phyloP scores from a whole-genome alignment of 257 asterid species.

The Scutellaria minor region DNA sequence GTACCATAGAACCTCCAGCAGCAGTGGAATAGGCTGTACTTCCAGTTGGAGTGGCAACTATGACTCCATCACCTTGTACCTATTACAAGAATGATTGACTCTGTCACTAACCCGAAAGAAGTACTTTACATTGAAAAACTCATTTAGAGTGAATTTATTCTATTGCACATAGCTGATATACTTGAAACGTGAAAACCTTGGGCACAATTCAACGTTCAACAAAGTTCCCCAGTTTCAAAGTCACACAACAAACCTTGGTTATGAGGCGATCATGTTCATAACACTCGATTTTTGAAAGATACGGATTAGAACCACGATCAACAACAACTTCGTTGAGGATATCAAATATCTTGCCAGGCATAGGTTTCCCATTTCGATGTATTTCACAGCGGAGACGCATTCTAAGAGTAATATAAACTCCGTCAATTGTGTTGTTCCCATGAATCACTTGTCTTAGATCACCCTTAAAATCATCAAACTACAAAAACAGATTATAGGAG shows the following conservation, averaged over 20 bases:
- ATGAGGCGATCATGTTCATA: slow-evolving; percentile 97
- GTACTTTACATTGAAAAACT: slow-evolving; percentile 8
- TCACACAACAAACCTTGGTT: slow-evolving; percentile 71
- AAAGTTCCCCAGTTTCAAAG: neutral
- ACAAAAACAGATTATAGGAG: slow-evolving; percentile 36
- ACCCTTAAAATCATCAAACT: slow-evolving; percentile 82
- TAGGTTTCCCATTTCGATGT: slow-evolving; percentile 84
- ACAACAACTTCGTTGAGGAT: slow-evolving; percentile 93
- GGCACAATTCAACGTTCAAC: neutral
- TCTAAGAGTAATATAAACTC: slow-evolving; percentile 92
- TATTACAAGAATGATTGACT: slow-evolving; percentile 39
- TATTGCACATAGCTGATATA: slow-evolving; percentile 3
- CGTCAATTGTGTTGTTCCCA: slow-evolving; percentile 79
- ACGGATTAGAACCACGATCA: slow-evolving; percentile 99
- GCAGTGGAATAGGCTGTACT: slow-evolving; percentile 99
- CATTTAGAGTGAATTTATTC: neutral
- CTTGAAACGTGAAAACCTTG: slow-evolving; percentile 5
- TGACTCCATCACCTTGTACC: slow-evolving; percentile 99
- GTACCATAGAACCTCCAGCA: slow-evolving; percentile 99
- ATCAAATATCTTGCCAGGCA: slow-evolving; percentile 94
- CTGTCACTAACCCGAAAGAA: slow-evolving; percentile 26
- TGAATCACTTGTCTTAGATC: slow-evolving; percentile 89
- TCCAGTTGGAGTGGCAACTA: slow-evolving; percentile 99
- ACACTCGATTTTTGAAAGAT: slow-evolving; percentile 95
- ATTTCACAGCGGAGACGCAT: slow-evolving; percentile 98